Evolutionary conservation across 371 early-diverging fungal genomes (phyloP), one percentile per base, ranked within the genome.

Genomic region (Mycotypha africana): DNA sequence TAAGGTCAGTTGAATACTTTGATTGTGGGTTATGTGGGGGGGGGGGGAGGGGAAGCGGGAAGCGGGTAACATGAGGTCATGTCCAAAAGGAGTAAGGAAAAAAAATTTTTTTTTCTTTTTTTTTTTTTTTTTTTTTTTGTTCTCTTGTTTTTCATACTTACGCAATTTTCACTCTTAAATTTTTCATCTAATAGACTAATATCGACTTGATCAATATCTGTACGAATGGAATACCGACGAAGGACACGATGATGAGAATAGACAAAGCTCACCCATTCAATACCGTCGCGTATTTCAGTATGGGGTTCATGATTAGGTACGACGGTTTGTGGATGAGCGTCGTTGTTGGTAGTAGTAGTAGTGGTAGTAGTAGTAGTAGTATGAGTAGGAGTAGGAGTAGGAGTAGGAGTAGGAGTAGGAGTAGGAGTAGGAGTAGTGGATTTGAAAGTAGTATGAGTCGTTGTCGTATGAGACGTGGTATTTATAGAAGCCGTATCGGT

Each of bases 171-270:
- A 15, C 45, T 51, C 33, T 58, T 60, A 25, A 65, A 65, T 35
- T 45, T 45, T 11, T 58, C 56, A 38, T 58, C 61, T 17, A 65
- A 38, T 8, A 51, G 26, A 36, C 39, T 17, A 24, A 65, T 38
- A 30, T 60, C 58, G 1, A 88, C 78, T 55, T 65, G 60, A 33
- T 90, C 87, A 43, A 91, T 60, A 61, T 92, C 91, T 37, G 81
- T 86, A 25, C 89, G 79, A 36, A 92, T 83, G 41, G 65, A 69
- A 60, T 84, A 90, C 37, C 80, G 74, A 28, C 74, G 73, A 6
- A 71, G 47, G 17, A 53, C 55, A 20, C 84, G 76, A 52, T 77
- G 76, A 38, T 70, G 63, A 23, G 82, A 77, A 51, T 84, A 86
- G 2, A 61, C 62, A 58, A 86, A 84, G 33, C 63, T 63, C 12